Conservation (phyloP, 2,329 filamentous ascomycete species). For the Claviceps pazoutovae region DNA sequence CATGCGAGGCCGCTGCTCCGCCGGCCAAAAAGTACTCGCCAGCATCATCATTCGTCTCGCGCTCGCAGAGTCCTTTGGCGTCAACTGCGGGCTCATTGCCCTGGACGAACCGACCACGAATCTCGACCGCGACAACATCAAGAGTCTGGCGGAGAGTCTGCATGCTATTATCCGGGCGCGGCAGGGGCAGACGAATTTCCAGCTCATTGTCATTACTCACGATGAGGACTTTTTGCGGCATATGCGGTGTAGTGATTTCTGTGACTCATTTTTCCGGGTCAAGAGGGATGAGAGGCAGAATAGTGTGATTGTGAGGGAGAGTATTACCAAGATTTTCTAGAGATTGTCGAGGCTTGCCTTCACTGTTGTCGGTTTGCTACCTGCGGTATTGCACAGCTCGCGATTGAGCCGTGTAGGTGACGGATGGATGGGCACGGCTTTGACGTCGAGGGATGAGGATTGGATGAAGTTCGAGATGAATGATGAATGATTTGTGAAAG, state of each 20-base stretch:
- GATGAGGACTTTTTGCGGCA: conserved; percentile 89
- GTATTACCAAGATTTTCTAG: conserved; percentile 35
- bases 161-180: conserved; percentile 77
- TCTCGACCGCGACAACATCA: conserved; percentile 88
- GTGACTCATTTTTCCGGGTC: conserved; percentile 82
- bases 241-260: conserved; percentile 91
- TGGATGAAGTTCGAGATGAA: too few species aligned
- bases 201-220: conserved; percentile 96
- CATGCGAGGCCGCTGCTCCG: conserved; percentile 95
- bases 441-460: too few species aligned
- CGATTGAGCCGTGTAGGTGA: too few species aligned
- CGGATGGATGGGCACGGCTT: too few species aligned
- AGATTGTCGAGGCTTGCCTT: too few species aligned
- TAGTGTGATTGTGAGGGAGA: conserved; percentile 65
- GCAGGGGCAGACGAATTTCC: conserved; percentile 82
- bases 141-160: conserved; percentile 69
- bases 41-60: conserved; percentile 96
- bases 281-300: conserved; percentile 73
- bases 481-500: too few species aligned
- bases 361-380: too few species aligned
- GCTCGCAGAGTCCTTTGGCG: conserved; percentile 88
- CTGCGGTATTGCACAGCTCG: too few species aligned
- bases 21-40: conserved; percentile 90
- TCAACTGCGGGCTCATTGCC: conserved; percentile 90
- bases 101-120: conserved; percentile 97